Percentiles rank a stretch among this genome's conserved stretches.
These are phyloP conservation scores for Solanum pimpinellifolium DNA, from an alignment of 257 asterid genomes.

Conservation along the genomic window DNA sequence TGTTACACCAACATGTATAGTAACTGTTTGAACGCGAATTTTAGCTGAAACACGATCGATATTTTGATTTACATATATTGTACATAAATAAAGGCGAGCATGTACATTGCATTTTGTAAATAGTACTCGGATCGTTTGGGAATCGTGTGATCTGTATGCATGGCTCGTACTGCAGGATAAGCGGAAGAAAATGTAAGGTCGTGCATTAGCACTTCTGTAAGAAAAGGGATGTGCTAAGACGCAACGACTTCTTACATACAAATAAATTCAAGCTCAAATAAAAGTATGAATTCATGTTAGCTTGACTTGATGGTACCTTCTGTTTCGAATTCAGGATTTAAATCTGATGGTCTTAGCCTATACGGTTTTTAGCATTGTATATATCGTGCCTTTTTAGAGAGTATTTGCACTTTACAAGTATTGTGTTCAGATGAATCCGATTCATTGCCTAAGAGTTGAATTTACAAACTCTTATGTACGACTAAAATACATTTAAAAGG, in stretches of 20 bases:
- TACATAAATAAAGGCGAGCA: background rate
- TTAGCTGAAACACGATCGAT: background rate
- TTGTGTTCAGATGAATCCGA: background rate
- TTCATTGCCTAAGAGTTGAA: accelerated
- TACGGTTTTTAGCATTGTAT: background rate
- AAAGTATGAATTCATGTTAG: background rate
- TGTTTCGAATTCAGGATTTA: background rate
- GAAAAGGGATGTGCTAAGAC: background rate
- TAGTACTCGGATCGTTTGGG: background rate
- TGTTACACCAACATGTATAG: background rate
- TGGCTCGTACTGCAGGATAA: background rate
- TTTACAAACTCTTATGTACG: background rate
- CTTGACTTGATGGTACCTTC: background rate
- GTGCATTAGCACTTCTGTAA: background rate
- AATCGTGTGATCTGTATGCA: background rate
- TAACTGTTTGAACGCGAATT: background rate
- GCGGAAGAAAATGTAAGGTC: background rate
- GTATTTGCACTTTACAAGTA: background rate
- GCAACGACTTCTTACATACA: background rate
- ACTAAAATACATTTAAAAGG: background rate
- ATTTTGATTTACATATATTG: background rate
- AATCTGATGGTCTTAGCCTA: background rate
- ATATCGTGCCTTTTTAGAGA: background rate
- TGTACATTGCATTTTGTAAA: background rate
- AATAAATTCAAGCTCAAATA: background rate